Evolutionary conservation across 2,329 filamentous ascomycete genomes (phyloP).

Genomic region (Daldinia sp.): DNA sequence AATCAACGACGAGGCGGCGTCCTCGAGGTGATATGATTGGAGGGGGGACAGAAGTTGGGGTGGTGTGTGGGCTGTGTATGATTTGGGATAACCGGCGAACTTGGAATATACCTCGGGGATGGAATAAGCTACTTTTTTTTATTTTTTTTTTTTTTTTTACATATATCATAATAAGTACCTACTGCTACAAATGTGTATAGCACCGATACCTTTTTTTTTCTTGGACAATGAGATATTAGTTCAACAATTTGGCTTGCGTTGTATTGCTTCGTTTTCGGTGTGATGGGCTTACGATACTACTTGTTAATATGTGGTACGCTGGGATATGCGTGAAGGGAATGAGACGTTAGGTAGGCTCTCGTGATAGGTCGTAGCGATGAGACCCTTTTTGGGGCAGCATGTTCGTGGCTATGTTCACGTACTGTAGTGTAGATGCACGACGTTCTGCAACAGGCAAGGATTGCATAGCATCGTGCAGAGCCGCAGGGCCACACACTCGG

Average conservation of each 20-base stretch:
- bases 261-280: background rate
- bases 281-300: background rate
- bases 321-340: background rate
- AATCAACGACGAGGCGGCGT: conserved; percentile 20
- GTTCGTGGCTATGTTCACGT: conserved; percentile 8
- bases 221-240: conserved; percentile 19
- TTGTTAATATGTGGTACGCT: background rate
- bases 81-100: conserved; percentile 27
- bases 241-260: background rate
- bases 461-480: background rate
- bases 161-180: conserved; percentile 14
- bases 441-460: background rate
- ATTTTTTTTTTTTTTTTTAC: conserved; percentile 8
- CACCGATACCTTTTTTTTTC: conserved; percentile 19
- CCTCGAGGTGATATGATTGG: conserved; percentile 32
- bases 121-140: conserved; percentile 14
- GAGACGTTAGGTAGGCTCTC: background rate
- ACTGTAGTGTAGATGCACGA: background rate
- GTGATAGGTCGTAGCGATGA: background rate
- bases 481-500: background rate
- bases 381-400: background rate
- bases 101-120: conserved; percentile 35
- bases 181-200: conserved; percentile 21
- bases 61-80: background rate
- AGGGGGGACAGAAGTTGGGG: background rate